Base-by-base conservation (phyloP, 78 protist genomes). In the Planoprotostelium fungivorum region DNA sequence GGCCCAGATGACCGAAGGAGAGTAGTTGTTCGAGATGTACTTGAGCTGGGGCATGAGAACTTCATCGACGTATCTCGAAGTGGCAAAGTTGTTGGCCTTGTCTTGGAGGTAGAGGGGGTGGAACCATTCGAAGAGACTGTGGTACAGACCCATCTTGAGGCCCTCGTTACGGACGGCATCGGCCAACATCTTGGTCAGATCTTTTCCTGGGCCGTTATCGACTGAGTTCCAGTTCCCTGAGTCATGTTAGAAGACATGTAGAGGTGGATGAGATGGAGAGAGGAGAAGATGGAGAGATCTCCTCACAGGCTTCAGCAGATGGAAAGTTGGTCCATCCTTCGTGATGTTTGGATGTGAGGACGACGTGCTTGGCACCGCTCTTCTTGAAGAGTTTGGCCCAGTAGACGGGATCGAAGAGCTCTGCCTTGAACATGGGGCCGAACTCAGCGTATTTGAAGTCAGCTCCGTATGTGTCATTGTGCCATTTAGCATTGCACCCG, bases 311-410 rank as follows among this genome's bases (percentile, higher is more conserved):
- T 89, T 89, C 88, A 34, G 29, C 29, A 38, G 73, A 51, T 0
- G 89, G 37, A 91, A 91, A 92, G 1, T 86, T 34, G 0, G 95
- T 73, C 37, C 31, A 91, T 0, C 94, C 94, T 88, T 91, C 95
- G 34, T 92, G 95, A 86, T 92, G 95, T 38, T 92, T 92, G 1
- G 89, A 37, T 0, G 95, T 92, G 10, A 92, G 34, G 23, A 89
- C 92, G 0, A 89, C 95, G 84, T 92, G 87, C 83, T 83, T 88
- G 0, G 95, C 95, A 84, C 95, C 95, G 37, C 91, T 83, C 28
- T 89, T 86, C 38, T 85, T 89, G 63, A 92, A 83, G 0, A 89
- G 29, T n/a, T 86, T 31, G 5, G 95, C 95, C 95, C 95, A 92
- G 5, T 63, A 35, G 37, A 85, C 39, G 1, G 95, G 31, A 86